Conservation (phyloP, 2,329 filamentous ascomycete species). For the Colletotrichum spaethianum region DNA sequence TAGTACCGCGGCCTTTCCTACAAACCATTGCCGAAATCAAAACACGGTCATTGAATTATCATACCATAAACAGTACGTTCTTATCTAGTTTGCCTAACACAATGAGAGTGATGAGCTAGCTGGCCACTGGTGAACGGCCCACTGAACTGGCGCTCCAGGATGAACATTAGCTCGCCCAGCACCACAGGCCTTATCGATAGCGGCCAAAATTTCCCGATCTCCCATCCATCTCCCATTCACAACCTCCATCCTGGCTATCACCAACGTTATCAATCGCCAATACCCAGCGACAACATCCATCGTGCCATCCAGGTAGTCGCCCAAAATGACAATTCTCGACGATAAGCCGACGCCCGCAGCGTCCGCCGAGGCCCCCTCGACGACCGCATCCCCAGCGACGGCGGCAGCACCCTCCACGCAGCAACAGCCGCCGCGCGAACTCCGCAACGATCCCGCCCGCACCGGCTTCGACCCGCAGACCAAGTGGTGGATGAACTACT, state of each 20-base stretch:
- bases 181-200: slow-evolving; percentile 33
- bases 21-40: neutral
- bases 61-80: too few species aligned
- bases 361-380: slow-evolving; percentile 27
- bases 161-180: neutral
- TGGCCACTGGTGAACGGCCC: neutral
- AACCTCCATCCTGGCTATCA: neutral
- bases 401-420: slow-evolving; percentile 15
- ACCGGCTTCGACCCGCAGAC: slow-evolving; percentile 75
- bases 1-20: too few species aligned
- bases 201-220: slow-evolving; percentile 35
- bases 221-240: slow-evolving; percentile 1
- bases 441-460: slow-evolving; percentile 71
- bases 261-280: neutral
- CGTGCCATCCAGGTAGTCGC: neutral
- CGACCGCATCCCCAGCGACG: slow-evolving; percentile 33
- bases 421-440: slow-evolving; percentile 49
- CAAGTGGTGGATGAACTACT: slow-evolving; percentile 86
- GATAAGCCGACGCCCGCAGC: neutral
- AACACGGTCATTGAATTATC: too few species aligned
- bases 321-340: slow-evolving; percentile 15
- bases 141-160: neutral
- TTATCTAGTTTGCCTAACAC: too few species aligned
- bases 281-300: slow-evolving; percentile 10
- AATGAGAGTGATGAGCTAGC: neutral